A percentile compares a stretch with the other conserved stretches of the same genome.
Evolutionary conservation across 768 basidiomycete genomes (phyloP).

Genomic region (Erythrobasidium yunnanense): DNA sequence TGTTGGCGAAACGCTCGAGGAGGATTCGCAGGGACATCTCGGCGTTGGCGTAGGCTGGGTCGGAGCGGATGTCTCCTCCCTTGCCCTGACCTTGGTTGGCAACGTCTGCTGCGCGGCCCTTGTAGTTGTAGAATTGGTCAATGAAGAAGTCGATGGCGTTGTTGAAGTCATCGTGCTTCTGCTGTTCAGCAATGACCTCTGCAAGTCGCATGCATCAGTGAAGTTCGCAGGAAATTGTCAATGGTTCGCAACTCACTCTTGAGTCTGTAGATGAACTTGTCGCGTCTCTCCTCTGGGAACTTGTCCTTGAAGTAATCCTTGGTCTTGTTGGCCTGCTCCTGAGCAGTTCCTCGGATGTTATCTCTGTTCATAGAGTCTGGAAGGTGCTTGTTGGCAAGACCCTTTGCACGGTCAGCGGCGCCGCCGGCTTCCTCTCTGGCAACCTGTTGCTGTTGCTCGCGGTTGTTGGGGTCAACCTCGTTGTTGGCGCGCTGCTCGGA

Average conservation of each 20-base stretch:
- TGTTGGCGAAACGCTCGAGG: conserved; percentile 82
- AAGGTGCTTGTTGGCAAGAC: conserved; percentile 38
- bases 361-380: conserved; percentile 50
- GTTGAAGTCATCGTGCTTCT: conserved; percentile 83
- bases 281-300: conserved; percentile 79
- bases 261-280: conserved; percentile 81
- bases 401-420: conserved; percentile 32
- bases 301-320: conserved; percentile 66
- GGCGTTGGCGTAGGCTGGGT: conserved; percentile 48
- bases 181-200: conserved; percentile 63
- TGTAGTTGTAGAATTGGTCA: conserved; percentile 42
- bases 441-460: conserved; percentile 38
- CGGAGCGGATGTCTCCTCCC: conserved; percentile 44
- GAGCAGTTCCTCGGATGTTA: conserved; percentile 39
- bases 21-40: conserved; percentile 56
- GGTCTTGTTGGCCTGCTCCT: conserved; percentile 49
- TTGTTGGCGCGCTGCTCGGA: conserved; percentile 30
- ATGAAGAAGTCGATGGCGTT: conserved; percentile 48
- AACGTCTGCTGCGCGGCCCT: conserved; percentile 48
- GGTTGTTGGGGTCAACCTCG: conserved; percentile 40
- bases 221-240: background rate
- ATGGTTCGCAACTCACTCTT: conserved; percentile 57
- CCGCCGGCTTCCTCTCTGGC: conserved; percentile 36
- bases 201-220: conserved; percentile 43
- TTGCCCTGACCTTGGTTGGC: conserved; percentile 42